Evolutionary conservation across 202 grass and related monocot genomes (phyloP).

Genomic region (Elaeis oleifera): DNA sequence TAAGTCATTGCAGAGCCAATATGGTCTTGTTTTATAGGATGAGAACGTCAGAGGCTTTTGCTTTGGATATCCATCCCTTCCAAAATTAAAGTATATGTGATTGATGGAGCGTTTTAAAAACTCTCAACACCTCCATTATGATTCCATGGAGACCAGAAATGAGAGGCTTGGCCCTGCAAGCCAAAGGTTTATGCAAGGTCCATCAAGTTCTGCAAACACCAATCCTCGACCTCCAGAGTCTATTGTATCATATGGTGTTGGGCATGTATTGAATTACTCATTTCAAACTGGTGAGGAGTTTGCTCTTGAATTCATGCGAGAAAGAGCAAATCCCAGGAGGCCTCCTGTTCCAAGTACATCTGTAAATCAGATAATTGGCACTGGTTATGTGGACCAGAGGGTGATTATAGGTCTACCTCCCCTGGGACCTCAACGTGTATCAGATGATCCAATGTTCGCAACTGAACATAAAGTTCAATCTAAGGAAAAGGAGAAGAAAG

Average conservation of each 20-base stretch:
- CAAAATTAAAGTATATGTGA: no score
- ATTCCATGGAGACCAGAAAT: slow-evolving; percentile 4
- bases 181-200: slow-evolving; percentile 1
- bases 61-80: no score
- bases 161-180: slow-evolving; percentile 2
- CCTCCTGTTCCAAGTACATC: slow-evolving; percentile 5
- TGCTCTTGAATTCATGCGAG: slow-evolving; percentile 41
- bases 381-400: slow-evolving; percentile 3
- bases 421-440: background rate
- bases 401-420: background rate
- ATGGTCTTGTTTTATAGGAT: no score
- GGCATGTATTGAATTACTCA: slow-evolving; percentile 37
- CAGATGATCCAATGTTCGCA: background rate
- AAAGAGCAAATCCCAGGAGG: slow-evolving; percentile 15
- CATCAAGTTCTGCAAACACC: background rate
- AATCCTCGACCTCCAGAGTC: slow-evolving; percentile 13
- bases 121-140: slow-evolving; percentile 2
- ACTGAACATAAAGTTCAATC: background rate
- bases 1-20: no score
- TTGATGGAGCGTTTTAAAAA: slow-evolving; percentile 8
- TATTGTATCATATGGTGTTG: slow-evolving; percentile 8
- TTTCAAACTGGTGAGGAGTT: slow-evolving; percentile 41
- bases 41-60: no score
- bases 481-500: slow-evolving; percentile 14
- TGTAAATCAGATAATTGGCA: background rate